Evolutionary conservation across 495 filamentous ascomycete genomes (phyloP), one percentile per base, ranked within the genome.

Genomic region (Penicillium canescens): DNA sequence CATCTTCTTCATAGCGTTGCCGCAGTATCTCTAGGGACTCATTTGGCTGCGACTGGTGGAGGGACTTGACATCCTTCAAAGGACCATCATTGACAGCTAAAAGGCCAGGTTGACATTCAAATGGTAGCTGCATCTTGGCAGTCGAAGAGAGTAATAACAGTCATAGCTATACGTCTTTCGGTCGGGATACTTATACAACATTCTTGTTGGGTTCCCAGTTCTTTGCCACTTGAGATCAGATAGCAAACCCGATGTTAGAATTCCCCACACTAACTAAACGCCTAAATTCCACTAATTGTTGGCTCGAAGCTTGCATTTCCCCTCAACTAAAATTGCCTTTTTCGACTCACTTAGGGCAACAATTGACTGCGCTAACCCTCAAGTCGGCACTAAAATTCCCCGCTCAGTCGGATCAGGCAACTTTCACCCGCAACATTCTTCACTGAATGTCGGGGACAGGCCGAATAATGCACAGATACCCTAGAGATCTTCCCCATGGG

Each of bases 41-140:
- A 21, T 18, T 38, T 7, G 28, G 14, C 9, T 5, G 26, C 16
- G 28, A 43, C 9, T 39, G 12, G 7, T 42, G 21, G 9, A 51
- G 18, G 28, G 31, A 13, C 21, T 20, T 43, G 48, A 33, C 23
- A 16, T 42, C 31, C 42, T 28, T 18, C 18, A 49, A 16, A 5
- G 46, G 18, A 16, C 46, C 46, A 49, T 49, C 46, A 20, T 49
- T 49, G 33, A 49, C 46, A 20, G 48, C 48, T 31, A 51, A 37
- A 18, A 18, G 21, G 11, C 38, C 26, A 16, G 48, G 48, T n/a
- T 42, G 48, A 13, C 23, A 42, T 34, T 42, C 38, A 16, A 24
- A 20, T 2, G 24, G 31, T 1, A 38, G 16, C 16, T 36, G 40
- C 39, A 43, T 50, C 13, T 31, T 43, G 8, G 12, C 31, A 9